Evolutionary conservation across 768 basidiomycete genomes (phyloP).

Genomic region (Ramaria sp.): DNA sequence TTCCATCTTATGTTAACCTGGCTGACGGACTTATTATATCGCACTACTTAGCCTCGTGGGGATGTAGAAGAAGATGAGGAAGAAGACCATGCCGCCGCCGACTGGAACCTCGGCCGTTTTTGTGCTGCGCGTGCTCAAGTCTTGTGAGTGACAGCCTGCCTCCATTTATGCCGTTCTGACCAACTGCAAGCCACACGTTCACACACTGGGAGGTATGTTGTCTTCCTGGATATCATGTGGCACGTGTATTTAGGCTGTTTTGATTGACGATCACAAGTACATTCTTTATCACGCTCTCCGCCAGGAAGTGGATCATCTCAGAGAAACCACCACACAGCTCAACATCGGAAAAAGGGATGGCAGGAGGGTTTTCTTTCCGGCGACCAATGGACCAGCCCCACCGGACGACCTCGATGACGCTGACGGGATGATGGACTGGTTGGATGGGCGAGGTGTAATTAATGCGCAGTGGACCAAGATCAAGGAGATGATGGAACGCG

Average conservation of each 20-base stretch:
- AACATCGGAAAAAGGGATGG: neutral
- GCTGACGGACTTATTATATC: neutral
- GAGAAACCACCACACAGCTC: slow-evolving; percentile 19
- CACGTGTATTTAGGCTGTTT: neutral
- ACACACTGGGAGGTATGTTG: slow-evolving; percentile 73
- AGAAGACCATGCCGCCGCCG: slow-evolving; percentile 13
- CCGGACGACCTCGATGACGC: slow-evolving; percentile 61
- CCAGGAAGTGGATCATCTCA: slow-evolving; percentile 48
- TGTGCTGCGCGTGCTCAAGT: slow-evolving; percentile 59
- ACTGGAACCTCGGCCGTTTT: slow-evolving; percentile 67
- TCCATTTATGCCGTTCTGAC: neutral
- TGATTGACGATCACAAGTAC: slow-evolving; percentile 31
- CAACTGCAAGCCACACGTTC: slow-evolving; percentile 38
- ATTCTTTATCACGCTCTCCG: slow-evolving; percentile 49
- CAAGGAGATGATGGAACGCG: slow-evolving; percentile 64
- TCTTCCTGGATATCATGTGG: neutral
- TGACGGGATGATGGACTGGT: slow-evolving; percentile 76
- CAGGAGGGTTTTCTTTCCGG: slow-evolving; percentile 41
- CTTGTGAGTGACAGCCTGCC: slow-evolving; percentile 22
- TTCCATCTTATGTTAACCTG: neutral
- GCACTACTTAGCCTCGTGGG: neutral
- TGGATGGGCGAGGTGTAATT: slow-evolving; percentile 59
- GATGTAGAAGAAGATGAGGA: slow-evolving; percentile 2
- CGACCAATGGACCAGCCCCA: slow-evolving; percentile 40
- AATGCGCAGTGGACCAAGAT: slow-evolving; percentile 61